These are phyloP conservation scores for Coffea eugenioides DNA, from an alignment of 257 asterid genomes.

Conservation along the genomic window DNA sequence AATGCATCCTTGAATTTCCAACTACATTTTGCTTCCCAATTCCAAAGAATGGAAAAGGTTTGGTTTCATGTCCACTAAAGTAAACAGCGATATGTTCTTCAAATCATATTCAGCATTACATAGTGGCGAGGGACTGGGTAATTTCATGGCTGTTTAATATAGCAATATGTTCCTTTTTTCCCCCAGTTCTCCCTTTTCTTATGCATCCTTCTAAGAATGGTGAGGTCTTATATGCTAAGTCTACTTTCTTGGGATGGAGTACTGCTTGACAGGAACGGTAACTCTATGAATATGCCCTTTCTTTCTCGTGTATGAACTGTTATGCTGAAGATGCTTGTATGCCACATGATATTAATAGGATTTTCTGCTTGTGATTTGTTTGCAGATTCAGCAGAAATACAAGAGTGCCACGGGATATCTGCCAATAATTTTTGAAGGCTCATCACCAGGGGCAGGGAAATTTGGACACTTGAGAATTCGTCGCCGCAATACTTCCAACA, in stretches of 20 bases:
- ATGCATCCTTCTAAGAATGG: neutral
- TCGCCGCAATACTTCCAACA: conserved; percentile 32
- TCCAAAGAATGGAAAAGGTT: neutral
- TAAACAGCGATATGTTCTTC: too few relatives aligned
- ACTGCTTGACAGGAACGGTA: neutral
- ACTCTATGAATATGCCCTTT: neutral
- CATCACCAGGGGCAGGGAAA: conserved; percentile 97
- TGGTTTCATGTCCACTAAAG: neutral
- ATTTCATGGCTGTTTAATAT: neutral
- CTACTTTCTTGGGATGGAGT: neutral
- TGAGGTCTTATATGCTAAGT: neutral
- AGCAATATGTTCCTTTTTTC: too few relatives aligned
- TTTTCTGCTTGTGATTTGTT: conserved; percentile 6
- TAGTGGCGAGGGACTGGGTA: neutral
- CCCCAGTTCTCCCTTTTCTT: neutral
- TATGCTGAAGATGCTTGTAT: neutral
- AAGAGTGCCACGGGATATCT: conserved; percentile 74
- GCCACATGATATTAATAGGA: neutral
- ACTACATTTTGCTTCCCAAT: neutral
- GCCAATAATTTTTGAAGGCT: conserved; percentile 80
- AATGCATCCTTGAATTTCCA: neutral
- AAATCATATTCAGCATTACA: neutral
- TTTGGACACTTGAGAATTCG: conserved; percentile 84
- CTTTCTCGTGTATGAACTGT: neutral
- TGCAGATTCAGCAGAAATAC: conserved; percentile 84